Evolutionary conservation across 305 asterid species (phyloP).

Genomic region (Plantago coronopus): DNA sequence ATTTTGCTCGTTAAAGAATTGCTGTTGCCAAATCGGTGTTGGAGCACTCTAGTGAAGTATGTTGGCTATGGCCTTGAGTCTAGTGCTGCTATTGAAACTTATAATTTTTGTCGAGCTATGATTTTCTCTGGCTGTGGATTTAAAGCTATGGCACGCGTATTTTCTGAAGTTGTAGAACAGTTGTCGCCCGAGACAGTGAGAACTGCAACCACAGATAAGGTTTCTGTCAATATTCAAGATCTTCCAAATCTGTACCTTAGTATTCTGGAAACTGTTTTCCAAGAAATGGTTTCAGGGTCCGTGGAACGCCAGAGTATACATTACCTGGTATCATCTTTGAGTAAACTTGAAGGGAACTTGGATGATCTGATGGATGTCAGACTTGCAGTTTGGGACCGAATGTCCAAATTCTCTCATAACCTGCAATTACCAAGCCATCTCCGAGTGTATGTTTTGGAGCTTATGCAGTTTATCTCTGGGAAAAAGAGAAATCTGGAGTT

Average conservation of each 20-base stretch:
- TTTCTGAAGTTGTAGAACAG: conserved; percentile 35
- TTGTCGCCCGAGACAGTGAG: conserved; percentile 37
- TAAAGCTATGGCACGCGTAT: conserved; percentile 47
- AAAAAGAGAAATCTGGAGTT: conserved; percentile 39
- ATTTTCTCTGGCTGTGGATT: conserved; percentile 67
- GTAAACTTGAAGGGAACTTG: conserved; percentile 67
- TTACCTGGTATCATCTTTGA: conserved; percentile 63
- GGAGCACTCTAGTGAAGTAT: conserved; percentile 59
- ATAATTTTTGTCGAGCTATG: conserved; percentile 71
- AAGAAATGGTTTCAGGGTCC: conserved; percentile 55
- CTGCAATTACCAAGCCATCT: conserved; percentile 62
- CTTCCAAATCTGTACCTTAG: conserved; percentile 62
- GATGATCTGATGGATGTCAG: conserved; percentile 61
- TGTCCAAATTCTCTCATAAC: conserved; percentile 66
- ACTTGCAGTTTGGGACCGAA: conserved; percentile 67
- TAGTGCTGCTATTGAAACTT: conserved; percentile 40
- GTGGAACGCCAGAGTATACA: conserved; percentile 42
- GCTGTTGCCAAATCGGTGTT: conserved; percentile 64
- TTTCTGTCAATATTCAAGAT: conserved; percentile 46
- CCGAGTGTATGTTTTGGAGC: conserved; percentile 77
- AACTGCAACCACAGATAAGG: conserved; percentile 19
- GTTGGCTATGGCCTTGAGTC: conserved; percentile 48
- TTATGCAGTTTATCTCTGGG: conserved; percentile 75
- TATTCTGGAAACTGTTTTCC: conserved; percentile 55
- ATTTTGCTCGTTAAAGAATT: conserved; percentile 48